These are phyloP conservation scores for Tricholoma sp. DNA, from an alignment of 768 basidiomycete species.

Conservation along the genomic window DNA sequence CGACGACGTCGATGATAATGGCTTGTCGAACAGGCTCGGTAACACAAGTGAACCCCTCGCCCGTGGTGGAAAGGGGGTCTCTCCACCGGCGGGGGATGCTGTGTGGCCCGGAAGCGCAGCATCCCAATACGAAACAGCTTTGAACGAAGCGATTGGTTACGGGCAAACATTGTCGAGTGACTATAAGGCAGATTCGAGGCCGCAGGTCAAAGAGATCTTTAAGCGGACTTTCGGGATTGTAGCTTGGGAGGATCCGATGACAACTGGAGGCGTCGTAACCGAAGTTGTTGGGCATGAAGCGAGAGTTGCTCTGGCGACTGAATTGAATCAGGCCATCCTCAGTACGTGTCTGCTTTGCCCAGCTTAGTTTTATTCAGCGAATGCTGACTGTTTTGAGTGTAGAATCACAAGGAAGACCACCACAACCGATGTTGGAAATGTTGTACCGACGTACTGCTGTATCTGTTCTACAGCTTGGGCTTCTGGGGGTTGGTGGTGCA, in stretches of 20 bases:
- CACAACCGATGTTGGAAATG: conserved; percentile 67
- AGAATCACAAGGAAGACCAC: conserved; percentile 79
- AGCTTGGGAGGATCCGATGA: conserved; percentile 71
- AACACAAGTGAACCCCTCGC: conserved; percentile 15
- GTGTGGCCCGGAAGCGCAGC: conserved; percentile 16
- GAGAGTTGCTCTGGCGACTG: conserved; percentile 61
- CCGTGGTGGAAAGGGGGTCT: conserved; percentile 4
- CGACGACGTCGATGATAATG: conserved; percentile 45
- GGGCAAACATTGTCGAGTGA: conserved; percentile 68
- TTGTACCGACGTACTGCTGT: conserved; percentile 73
- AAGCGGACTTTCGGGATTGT: conserved; percentile 76
- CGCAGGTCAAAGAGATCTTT: conserved; percentile 62
- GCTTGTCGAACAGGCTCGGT: conserved; percentile 22
- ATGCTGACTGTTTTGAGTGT: conserved; percentile 9
- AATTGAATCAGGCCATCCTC: conserved; percentile 78
- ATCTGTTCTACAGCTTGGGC: conserved; percentile 64
- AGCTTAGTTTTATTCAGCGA: neutral
- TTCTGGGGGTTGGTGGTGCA: conserved; percentile 69
- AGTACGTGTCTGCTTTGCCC: conserved; percentile 41
- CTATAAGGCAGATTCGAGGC: conserved; percentile 58
- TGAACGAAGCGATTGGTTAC: conserved; percentile 66
- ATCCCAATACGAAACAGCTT: conserved; percentile 47
- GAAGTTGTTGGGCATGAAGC: conserved; percentile 67
- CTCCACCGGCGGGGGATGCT: conserved; percentile 4
- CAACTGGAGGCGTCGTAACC: conserved; percentile 59